phyloP scores from a whole-genome alignment of 2,329 filamentous ascomycete species.

The Aaosphaeria pasadenensis region DNA sequence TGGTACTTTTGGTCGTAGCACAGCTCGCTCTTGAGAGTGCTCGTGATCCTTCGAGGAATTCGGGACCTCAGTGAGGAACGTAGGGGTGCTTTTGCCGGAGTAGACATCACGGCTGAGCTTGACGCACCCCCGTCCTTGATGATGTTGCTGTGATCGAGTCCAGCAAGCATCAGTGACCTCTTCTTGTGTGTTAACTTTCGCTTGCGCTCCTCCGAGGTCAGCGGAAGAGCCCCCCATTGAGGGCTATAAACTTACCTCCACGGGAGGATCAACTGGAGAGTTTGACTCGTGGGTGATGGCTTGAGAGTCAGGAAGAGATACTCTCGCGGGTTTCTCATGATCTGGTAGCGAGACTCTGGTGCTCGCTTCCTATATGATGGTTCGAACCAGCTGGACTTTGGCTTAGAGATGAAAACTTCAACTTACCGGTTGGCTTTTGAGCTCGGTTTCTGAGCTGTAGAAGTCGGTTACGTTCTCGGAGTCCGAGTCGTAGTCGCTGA shows the following conservation, averaged over 20 bases:
- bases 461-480: too few species aligned
- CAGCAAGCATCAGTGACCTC: constrained; percentile 4
- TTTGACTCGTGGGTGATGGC: neutral
- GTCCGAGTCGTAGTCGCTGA: too few species aligned
- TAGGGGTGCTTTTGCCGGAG: neutral
- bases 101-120: constrained; percentile 1
- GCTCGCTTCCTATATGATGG: too few species aligned
- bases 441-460: too few species aligned
- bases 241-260: neutral
- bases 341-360: too few species aligned
- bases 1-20: constrained; percentile 32
- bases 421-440: too few species aligned
- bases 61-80: constrained; percentile 6
- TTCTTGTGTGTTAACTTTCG: constrained; percentile 1
- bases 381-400: too few species aligned
- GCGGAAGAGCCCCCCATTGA: neutral
- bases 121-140: constrained; percentile 1
- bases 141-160: constrained; percentile 13
- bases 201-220: neutral
- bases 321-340: neutral
- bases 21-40: constrained; percentile 14
- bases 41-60: constrained; percentile 10
- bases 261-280: neutral
- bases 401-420: too few species aligned
- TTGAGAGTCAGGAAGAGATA: neutral